Percentiles rank a stretch among this genome's conserved stretches.
These are phyloP conservation scores for Penicillium odoratum DNA, from an alignment of 495 filamentous ascomycete species.

Conservation along the genomic window DNA sequence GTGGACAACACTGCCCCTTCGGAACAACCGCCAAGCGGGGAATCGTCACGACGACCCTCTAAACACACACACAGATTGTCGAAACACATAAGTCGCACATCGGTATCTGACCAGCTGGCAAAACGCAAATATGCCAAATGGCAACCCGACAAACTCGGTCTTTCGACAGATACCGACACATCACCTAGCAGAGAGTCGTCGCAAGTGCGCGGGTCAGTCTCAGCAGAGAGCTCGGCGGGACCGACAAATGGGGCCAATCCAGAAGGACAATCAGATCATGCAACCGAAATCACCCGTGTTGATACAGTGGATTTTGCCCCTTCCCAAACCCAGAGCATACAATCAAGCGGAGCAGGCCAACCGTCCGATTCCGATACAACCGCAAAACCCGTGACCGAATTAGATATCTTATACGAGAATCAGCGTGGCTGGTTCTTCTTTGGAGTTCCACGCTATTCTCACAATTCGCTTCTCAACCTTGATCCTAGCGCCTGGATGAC, in stretches of 20 bases:
- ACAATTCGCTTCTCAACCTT: slow-evolving; percentile 79
- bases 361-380: slow-evolving; percentile 9
- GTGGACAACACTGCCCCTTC: slow-evolving; percentile 44
- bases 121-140: slow-evolving; percentile 65
- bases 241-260: slow-evolving; percentile 4
- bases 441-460: slow-evolving; percentile 85
- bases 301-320: slow-evolving; percentile 22
- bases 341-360: slow-evolving; percentile 20
- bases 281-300: slow-evolving; percentile 11
- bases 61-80: slow-evolving; percentile 21
- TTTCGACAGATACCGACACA: slow-evolving; percentile 26
- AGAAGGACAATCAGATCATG: slow-evolving; percentile 13
- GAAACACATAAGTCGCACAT: slow-evolving; percentile 35
- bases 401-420: slow-evolving; percentile 96
- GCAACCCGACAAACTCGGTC: slow-evolving; percentile 50
- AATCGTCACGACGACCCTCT: slow-evolving; percentile 23
- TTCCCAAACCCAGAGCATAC: slow-evolving; percentile 14
- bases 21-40: slow-evolving; percentile 23
- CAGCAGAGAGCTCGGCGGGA: slow-evolving; percentile 22
- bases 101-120: slow-evolving; percentile 49
- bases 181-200: slow-evolving; percentile 25
- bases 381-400: slow-evolving; percentile 40
- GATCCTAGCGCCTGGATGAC: slow-evolving; percentile 90
- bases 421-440: slow-evolving; percentile 83
- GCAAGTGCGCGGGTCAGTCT: slow-evolving; percentile 21